Base-by-base conservation (phyloP, 192 early-diverging fungal species). In the Lobosporangium transversale region DNA sequence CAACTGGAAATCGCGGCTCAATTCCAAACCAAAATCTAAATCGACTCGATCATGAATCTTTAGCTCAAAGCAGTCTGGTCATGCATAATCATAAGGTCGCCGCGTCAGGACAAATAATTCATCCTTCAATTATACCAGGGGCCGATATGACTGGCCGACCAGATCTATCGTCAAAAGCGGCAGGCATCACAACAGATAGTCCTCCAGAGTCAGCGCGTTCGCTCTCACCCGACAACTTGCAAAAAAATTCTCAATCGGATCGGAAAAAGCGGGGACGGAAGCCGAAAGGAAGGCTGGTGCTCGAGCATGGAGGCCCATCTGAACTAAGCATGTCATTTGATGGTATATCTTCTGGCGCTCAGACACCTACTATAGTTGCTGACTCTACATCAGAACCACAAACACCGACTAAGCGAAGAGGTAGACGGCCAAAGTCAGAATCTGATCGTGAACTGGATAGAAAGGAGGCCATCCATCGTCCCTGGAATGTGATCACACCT, bases 401-500 rank as follows among this genome's bases (percentile, higher is more conserved):
- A 14, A 24, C 43, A 26, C 30, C 32, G 23, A 33, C 18, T 20
- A 63, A 58, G 55, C 55, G 48, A n/a, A 27, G 29, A 48, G 49
- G 31, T 8, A 53, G 63, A 0, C 60, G 66, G 40, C 27, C 44
- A 23, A 66, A 66, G 43, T 42, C 54, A 0, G 60, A 47, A 0
- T 12, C 43, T 32, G 66, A 68, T 30, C 50, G 62, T 30, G 51
- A 64, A 18, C 33, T 35, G 1, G 51, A 64, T 20, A 7, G 47
- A 35, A 64, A 50, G 36, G 59, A 62, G 7, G 32, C 35, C 1
- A 31, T 52, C 26, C 61, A 49, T 2, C 44, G 55, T 23, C 55
- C 44, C 12, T 65, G 63, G 57, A 62, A 45, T 60, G 44, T 56
- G 1, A 56, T 47, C 3, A 42, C 63, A 7, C 62, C 57, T 24